Percentiles rank a stretch among this genome's conserved stretches.
Evolutionary conservation across 306 rosid genomes (phyloP).

Genomic region (Phaseolus lunatus): DNA sequence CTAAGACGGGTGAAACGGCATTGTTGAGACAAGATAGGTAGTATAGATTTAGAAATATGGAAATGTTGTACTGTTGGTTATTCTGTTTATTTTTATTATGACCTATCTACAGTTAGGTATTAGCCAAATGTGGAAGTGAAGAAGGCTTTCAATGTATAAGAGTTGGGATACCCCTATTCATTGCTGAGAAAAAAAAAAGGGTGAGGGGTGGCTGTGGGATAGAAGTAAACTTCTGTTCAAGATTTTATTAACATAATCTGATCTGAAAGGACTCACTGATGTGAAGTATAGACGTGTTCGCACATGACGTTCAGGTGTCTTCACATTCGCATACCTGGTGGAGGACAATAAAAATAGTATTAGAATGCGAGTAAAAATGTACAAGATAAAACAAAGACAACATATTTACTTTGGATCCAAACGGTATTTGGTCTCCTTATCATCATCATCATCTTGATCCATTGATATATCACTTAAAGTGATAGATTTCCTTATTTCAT

Average conservation of each 20-base stretch:
- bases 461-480: constrained; percentile 66
- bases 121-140: too few species aligned
- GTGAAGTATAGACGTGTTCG: constrained; percentile 96
- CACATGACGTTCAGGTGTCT: constrained; percentile 94
- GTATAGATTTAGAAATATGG: too few species aligned
- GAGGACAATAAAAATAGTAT: constrained; percentile 33
- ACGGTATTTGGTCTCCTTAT: constrained; percentile 94
- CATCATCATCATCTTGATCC: constrained; percentile 97
- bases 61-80: too few species aligned
- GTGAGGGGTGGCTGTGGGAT: too few species aligned
- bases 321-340: constrained; percentile 95
- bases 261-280: constrained; percentile 66
- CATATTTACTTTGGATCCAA: constrained; percentile 84
- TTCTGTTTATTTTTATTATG: too few species aligned
- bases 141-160: too few species aligned
- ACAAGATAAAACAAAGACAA: constrained; percentile 30
- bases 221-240: constrained; percentile 4
- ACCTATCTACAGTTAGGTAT: too few species aligned
- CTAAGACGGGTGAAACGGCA: too few species aligned
- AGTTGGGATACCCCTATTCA: too few species aligned
- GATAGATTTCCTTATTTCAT: constrained; percentile 65
- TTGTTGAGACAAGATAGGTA: too few species aligned
- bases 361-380: constrained; percentile 21
- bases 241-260: constrained; percentile 20
- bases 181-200: too few species aligned